A percentile compares a stretch with the other conserved stretches of the same genome.
These are phyloP conservation scores for Stylosanthes scabra DNA, from an alignment of 331 rosid species.

Conservation along the genomic window DNA sequence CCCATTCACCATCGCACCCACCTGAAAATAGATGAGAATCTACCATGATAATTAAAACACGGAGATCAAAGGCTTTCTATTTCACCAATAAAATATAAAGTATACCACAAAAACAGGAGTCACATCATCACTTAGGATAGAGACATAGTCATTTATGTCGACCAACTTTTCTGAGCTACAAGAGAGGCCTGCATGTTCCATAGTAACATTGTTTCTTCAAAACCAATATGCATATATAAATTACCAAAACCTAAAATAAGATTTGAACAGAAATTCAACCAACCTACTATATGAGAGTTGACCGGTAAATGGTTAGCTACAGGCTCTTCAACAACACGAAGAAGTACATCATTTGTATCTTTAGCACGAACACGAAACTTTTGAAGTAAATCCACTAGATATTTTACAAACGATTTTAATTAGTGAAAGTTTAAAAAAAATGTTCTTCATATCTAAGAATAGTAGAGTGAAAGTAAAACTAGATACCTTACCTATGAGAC, in stretches of 20 bases:
- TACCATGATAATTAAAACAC: slow-evolving; percentile 12
- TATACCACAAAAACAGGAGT: slow-evolving; percentile 30
- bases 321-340: slow-evolving; percentile 20
- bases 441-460: background rate
- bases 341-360: slow-evolving; percentile 27
- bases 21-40: slow-evolving; percentile 20
- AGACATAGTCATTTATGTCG: no score
- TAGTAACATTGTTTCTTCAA: no score
- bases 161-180: no score
- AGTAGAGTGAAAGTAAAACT: background rate
- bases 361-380: slow-evolving; percentile 18
- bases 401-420: background rate
- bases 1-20: slow-evolving; percentile 36
- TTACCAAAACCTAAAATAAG: no score
- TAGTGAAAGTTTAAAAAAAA: background rate
- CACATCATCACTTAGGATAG: background rate
- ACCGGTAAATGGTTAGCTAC: slow-evolving; percentile 18
- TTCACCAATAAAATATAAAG: background rate
- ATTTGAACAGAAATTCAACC: no score
- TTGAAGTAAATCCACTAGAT: slow-evolving; percentile 23
- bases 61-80: background rate
- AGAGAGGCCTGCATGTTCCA: no score
- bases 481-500: slow-evolving; percentile 29
- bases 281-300: background rate
- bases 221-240: no score